phyloP scores from a whole-genome alignment of 2,329 filamentous ascomycete species.

The Cercospora brassicicola region DNA sequence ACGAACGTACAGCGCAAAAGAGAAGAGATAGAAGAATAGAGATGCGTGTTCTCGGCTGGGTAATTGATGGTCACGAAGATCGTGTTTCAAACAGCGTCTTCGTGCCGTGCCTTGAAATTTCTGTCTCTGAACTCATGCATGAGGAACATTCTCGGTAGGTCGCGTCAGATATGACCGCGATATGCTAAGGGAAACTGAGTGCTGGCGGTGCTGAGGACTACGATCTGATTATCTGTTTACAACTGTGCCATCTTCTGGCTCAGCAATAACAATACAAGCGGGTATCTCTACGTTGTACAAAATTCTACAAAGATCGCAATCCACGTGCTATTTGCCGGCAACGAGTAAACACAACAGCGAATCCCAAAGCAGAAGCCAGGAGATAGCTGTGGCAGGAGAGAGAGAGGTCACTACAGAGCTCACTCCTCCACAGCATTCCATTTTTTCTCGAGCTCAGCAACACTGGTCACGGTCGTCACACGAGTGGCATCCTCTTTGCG shows the following conservation, averaged over 20 bases:
- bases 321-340: background rate
- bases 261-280: background rate
- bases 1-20: background rate
- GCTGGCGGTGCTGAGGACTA: background rate
- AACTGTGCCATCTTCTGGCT: background rate
- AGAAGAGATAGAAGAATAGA: background rate
- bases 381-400: background rate
- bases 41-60: background rate
- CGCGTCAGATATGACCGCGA: no score
- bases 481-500: constrained; percentile 18
- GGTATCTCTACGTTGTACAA: background rate
- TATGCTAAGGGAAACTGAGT: no score
- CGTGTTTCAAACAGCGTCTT: background rate
- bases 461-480: constrained; percentile 18
- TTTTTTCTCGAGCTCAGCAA: constrained; percentile 17
- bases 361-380: background rate
- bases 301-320: background rate
- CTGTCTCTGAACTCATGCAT: no score
- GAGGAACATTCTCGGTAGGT: no score
- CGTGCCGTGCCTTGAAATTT: background rate
- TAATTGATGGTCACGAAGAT: background rate
- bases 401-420: background rate
- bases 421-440: constrained; percentile 10
- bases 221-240: background rate
- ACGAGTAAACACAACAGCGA: background rate